These are phyloP conservation scores for Athelia sp. DNA, from an alignment of 1,284 basidiomycete species.

Conservation along the genomic window DNA sequence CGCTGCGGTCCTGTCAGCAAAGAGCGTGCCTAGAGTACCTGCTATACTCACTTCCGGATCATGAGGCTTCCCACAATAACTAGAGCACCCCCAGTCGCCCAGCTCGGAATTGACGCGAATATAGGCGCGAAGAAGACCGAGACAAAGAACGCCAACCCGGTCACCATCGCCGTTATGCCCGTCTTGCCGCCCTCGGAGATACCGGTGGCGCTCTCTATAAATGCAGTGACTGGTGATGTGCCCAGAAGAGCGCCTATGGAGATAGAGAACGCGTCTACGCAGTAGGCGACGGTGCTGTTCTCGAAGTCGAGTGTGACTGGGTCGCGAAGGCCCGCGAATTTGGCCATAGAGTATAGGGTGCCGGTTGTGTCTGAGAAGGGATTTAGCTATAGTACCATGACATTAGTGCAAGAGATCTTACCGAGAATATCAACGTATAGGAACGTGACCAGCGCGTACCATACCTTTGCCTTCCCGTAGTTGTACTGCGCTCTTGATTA, in stretches of 20 bases:
- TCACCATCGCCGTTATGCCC: constrained; percentile 76
- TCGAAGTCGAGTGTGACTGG: constrained; percentile 87
- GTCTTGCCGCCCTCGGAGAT: constrained; percentile 87
- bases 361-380: constrained; percentile 55
- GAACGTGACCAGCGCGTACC: constrained; percentile 86
- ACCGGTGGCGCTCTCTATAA: constrained; percentile 80
- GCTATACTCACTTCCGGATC: constrained; percentile 73
- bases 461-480: constrained; percentile 67
- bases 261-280: constrained; percentile 78
- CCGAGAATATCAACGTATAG: constrained; percentile 86
- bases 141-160: constrained; percentile 78
- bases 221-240: constrained; percentile 85
- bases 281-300: constrained; percentile 81
- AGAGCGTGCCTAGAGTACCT: too few species aligned
- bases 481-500: constrained; percentile 8
- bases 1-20: constrained; percentile 28
- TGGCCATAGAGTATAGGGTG: constrained; percentile 89
- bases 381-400: too few species aligned
- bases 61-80: constrained; percentile 87
- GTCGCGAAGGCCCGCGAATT: constrained; percentile 86
- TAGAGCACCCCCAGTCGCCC: constrained; percentile 87
- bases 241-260: constrained; percentile 82
- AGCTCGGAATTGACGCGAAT: constrained; percentile 82
- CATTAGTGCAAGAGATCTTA: constrained; percentile 23
- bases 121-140: constrained; percentile 89